Conservation (phyloP, 108 stramenopile species). For the Schizochytrium sp. region DNA sequence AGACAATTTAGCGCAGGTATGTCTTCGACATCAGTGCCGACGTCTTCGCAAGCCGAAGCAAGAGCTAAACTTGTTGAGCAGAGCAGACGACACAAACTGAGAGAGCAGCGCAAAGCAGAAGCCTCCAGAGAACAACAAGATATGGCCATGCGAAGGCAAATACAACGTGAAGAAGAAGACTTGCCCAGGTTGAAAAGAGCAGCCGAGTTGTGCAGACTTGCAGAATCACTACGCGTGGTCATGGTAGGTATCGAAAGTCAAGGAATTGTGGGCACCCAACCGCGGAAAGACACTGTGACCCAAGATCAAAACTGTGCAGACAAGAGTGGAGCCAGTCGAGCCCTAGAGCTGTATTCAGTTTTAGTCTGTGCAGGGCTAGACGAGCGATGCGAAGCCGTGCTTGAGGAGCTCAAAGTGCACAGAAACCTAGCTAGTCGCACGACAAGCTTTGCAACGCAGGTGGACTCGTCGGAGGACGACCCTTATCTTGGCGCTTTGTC, state of each 20-base stretch:
- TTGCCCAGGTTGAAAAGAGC: not conserved
- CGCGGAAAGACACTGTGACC: slow-evolving; percentile 16
- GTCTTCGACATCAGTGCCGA: not conserved
- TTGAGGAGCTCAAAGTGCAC: slow-evolving; percentile 36
- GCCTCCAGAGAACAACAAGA: not conserved
- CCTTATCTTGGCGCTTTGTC: slow-evolving; percentile 44
- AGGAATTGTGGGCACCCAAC: not conserved
- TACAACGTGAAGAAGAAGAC: slow-evolving; percentile 9
- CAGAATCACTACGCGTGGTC: not conserved
- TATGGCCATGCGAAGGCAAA: not conserved
- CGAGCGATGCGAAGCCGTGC: slow-evolving; percentile 29
- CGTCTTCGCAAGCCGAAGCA: not conserved
- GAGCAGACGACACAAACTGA: not conserved
- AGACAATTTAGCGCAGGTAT: not conserved
- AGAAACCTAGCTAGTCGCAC: not conserved
- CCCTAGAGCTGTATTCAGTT: not conserved
- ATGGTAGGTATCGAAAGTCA: not conserved
- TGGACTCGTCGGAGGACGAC: slow-evolving; percentile 44
- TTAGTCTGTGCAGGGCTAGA: slow-evolving; percentile 44
- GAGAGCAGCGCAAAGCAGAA: slow-evolving; percentile 7
- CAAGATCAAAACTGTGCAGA: slow-evolving; percentile 9
- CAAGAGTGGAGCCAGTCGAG: not conserved
- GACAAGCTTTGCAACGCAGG: slow-evolving; percentile 4
- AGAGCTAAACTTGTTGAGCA: not conserved
- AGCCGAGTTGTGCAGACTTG: not conserved